Percentiles rank a stretch among this genome's conserved stretches.
phyloP scores from a whole-genome alignment of 306 rosid species.

The Vicia sativa region DNA sequence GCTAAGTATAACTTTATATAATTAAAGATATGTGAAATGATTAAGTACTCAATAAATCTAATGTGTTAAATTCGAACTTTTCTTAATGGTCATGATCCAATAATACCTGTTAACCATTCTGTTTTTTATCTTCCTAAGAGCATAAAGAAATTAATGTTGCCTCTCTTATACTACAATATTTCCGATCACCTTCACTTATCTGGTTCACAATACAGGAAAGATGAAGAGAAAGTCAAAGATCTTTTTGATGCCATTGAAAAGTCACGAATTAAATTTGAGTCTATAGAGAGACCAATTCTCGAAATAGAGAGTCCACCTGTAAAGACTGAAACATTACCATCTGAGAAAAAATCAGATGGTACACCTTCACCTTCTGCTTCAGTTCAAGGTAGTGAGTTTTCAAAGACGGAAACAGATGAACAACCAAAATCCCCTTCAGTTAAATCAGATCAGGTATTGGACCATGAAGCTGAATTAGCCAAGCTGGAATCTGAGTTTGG shows the following conservation, averaged over 20 bases:
- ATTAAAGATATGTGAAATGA: slow-evolving; percentile 3
- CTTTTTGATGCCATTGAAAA: slow-evolving; percentile 73
- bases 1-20: not conserved
- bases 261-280: slow-evolving; percentile 66
- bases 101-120: not conserved
- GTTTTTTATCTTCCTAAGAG: too few relatives aligned
- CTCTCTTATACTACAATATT: not conserved
- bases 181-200: slow-evolving; percentile 20
- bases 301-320: slow-evolving; percentile 73
- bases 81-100: slow-evolving; percentile 20
- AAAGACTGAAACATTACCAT: slow-evolving; percentile 53
- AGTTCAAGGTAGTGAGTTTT: slow-evolving; percentile 35
- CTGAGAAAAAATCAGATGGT: slow-evolving; percentile 46
- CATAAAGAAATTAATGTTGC: too few relatives aligned
- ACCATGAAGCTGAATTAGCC: slow-evolving; percentile 82
- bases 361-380: slow-evolving; percentile 42
- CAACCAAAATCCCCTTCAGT: slow-evolving; percentile 48
- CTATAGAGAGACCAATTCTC: slow-evolving; percentile 82
- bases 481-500: slow-evolving; percentile 93
- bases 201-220: slow-evolving; percentile 66
- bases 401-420: slow-evolving; percentile 44
- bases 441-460: slow-evolving; percentile 52
- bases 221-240: slow-evolving; percentile 69
- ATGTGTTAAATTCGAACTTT: slow-evolving; percentile 4
- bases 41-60: slow-evolving; percentile 29